Base-by-base conservation (phyloP, 345 rosid genomes). In the Lepidium aucheri region DNA sequence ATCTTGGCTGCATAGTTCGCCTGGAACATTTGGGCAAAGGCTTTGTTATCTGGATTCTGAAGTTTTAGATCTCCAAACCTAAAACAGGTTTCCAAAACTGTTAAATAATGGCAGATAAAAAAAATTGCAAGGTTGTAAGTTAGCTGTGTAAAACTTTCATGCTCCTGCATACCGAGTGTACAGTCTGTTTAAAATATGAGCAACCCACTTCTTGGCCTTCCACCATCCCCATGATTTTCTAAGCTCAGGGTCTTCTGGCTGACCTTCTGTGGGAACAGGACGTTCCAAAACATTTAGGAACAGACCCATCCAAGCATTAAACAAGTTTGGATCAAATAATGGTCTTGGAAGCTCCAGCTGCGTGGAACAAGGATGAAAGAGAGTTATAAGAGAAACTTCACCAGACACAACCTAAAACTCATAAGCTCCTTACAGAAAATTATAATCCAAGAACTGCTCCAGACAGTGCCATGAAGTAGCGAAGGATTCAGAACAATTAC, bases 221-320 rank as follows among this genome's bases (percentile, higher is more conserved):
- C 99, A 95, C 99, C 99, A 95, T 12, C 99, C 97, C 99, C 99
- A 95, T 40, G 96, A 86, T 79, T 91, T 95, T 79, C 98, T 82
- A 42, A 83, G 80, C 63, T 95, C 99, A 4, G 84, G 94, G 74
- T 95, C 98, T 42, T 69, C 60, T 72, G 98, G 98, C 69, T 95
- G 94, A 2, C 96, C 97, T 76, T 95, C 99, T 13, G 57, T 7
- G 11, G 95, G 95, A 67, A 95, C 91, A 58, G 96, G 85, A 75
- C 97, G 87, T 80, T 95, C 98, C 87, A 95, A 75, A 69, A 89
- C 73, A 70, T 78, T 95, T 69, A 91, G 82, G 85, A 95, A 91
- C 66, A 91, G 89, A 56, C 72, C 57, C 99, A 95, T 95, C 99
- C 99, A 95, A 35, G 86, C 94, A 80, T 84, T 86, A 69, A 95